Evolutionary conservation across 2,329 filamentous ascomycete genomes (phyloP), one percentile per base, ranked within the genome.

Genomic region (Fusarium sp.): DNA sequence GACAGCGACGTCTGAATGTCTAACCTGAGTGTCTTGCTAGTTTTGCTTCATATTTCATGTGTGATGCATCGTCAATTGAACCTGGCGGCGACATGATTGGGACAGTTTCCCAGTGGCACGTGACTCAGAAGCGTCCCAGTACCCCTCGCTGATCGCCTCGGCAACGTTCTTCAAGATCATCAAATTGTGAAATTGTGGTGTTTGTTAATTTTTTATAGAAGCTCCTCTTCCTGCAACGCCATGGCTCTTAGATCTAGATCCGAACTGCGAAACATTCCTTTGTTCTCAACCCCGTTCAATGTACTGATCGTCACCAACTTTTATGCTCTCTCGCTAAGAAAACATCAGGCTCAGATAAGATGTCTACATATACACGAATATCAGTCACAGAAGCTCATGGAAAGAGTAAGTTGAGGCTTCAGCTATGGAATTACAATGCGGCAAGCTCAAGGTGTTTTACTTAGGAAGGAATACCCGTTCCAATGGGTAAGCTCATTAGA

Each of bases 391-490:
- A 35, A 12, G 1, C 13, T 72, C 24, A 36, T 73, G 6, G 47
- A 44, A 30, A n/a, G 31, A 16, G 71, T 69, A 10, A 12, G 28
- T 20, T 5, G 5, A 28, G 8, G 3, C 7, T 15, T 22, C 20
- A 28, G 14, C 7, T 20, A 6, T 13, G 6, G 2, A 2, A 10
- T 12, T 6, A 7, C 7, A 15, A 5, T 22, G 16, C 6, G 14
- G n/a, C 5, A 5, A 24, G 24, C 38, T 69, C 4, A 70, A 51
- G 18, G 9, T 26, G 7, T 28, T n/a, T 28, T 1, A 22, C 5
- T 3, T 20, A 83, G 81, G 66, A 71, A 7, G 75, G 76, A 4
- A 65, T 81, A 9, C 63, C 73, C 0, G 71, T 80, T 5, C 78
- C 79, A 7, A 26, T 22, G 11, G 54, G 54, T 10, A 20, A 13